Evolutionary conservation across 805 yeast genomes (phyloP).

Genomic region (Blastobotrys peoriensis): DNA sequence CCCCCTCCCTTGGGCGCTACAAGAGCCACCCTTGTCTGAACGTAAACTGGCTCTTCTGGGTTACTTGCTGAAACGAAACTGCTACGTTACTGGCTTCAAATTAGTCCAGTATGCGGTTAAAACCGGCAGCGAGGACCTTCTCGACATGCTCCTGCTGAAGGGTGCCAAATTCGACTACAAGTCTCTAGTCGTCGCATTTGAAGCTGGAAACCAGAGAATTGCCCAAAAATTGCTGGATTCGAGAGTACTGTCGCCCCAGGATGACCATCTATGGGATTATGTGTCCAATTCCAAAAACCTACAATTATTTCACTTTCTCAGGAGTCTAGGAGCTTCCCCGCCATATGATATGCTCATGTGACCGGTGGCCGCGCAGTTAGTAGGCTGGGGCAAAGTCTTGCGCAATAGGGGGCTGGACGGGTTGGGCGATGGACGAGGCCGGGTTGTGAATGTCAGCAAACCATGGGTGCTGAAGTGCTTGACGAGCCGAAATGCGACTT

Average conservation of each 20-base stretch:
- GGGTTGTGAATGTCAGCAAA: conserved; percentile 57
- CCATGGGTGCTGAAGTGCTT: conserved; percentile 64
- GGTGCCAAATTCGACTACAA: conserved; percentile 4
- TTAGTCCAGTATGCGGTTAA: conserved; percentile 5
- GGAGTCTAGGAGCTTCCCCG: conserved; percentile 4
- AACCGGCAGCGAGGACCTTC: background rate
- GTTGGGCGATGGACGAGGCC: background rate
- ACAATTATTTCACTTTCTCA: conserved; percentile 1
- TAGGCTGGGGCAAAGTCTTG: background rate
- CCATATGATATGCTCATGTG: conserved; percentile 3
- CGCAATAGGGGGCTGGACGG: conserved; percentile 1
- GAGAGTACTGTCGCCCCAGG: background rate
- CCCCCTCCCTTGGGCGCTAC: too few relatives aligned
- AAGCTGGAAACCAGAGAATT: conserved; percentile 18
- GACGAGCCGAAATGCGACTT: conserved; percentile 44
- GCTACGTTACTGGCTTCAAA: conserved; percentile 16
- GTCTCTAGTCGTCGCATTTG: conserved; percentile 9
- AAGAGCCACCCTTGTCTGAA: too few relatives aligned
- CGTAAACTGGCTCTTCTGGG: conserved; percentile 20
- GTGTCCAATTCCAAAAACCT: conserved; percentile 2
- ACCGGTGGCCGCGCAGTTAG: conserved; percentile 1
- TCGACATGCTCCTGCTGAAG: conserved; percentile 4
- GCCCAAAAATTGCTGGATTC: conserved; percentile 4
- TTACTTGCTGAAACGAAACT: conserved; percentile 15
- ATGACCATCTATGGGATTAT: conserved; percentile 6